These are phyloP conservation scores for Entomortierella parvispora DNA, from an alignment of 192 early-diverging fungal species.

Conservation along the genomic window DNA sequence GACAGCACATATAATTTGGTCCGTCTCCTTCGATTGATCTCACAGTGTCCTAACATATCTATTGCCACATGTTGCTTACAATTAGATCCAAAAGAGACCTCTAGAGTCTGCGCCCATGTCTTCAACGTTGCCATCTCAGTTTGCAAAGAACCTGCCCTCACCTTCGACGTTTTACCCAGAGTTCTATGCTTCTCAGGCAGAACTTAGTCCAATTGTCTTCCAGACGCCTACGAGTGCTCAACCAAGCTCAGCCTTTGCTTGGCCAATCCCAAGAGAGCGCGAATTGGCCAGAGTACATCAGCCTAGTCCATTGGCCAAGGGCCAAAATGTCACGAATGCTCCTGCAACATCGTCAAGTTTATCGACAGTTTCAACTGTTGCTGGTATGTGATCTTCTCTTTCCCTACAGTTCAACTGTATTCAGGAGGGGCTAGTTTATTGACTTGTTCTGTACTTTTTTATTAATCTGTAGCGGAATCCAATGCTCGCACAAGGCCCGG, in stretches of 20 bases:
- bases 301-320: conserved; percentile 63
- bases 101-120: conserved; percentile 52
- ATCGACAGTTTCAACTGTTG: no score
- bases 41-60: neutral
- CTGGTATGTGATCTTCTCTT: no score
- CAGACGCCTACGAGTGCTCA: conserved; percentile 74
- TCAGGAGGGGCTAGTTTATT: no score
- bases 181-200: conserved; percentile 76
- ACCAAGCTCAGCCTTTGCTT: conserved; percentile 70
- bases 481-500: no score
- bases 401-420: no score
- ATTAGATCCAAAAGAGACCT: conserved; percentile 46
- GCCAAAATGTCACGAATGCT: conserved; percentile 34
- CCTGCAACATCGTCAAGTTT: neutral
- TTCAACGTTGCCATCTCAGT: conserved; percentile 74
- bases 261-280: conserved; percentile 65
- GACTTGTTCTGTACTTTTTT: no score
- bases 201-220: conserved; percentile 81
- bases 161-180: conserved; percentile 82
- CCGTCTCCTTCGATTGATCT: neutral
- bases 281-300: conserved; percentile 55
- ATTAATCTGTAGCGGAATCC: no score
- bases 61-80: neutral
- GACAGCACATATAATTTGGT: neutral
- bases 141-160: conserved; percentile 77